Evolutionary conservation across 2,329 filamentous ascomycete species (phyloP).

Genomic region (Plenodomus tracheiphilus): DNA sequence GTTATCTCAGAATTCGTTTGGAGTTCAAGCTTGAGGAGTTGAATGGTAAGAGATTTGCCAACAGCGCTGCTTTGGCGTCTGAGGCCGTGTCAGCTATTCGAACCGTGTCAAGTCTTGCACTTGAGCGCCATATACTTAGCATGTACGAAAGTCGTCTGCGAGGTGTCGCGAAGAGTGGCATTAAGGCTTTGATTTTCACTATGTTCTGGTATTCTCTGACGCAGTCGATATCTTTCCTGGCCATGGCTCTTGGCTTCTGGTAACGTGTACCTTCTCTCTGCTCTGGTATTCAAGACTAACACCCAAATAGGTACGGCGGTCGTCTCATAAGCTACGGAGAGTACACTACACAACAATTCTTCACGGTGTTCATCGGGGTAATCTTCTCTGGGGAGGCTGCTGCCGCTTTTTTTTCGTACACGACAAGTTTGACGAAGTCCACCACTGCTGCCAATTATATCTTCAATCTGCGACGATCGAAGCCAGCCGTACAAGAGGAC

Average conservation of each 20-base stretch:
- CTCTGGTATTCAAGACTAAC: slow-evolving; percentile 45
- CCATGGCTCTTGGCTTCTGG: slow-evolving; percentile 43
- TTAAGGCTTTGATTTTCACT: slow-evolving; percentile 66
- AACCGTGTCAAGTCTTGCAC: slow-evolving; percentile 87
- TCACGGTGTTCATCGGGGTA: slow-evolving; percentile 74
- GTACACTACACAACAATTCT: slow-evolving; percentile 81
- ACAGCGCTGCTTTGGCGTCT: slow-evolving; percentile 77
- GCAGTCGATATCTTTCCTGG: slow-evolving; percentile 68
- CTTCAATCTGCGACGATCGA: slow-evolving; percentile 47
- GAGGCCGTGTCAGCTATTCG: slow-evolving; percentile 93
- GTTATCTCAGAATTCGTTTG: slow-evolving; percentile 85
- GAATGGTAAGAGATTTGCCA: slow-evolving; percentile 67
- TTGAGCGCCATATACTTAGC: slow-evolving; percentile 77
- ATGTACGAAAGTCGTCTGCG: slow-evolving; percentile 68
- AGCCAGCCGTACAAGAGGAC: slow-evolving; percentile 45
- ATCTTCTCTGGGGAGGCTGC: slow-evolving; percentile 60
- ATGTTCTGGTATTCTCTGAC: slow-evolving; percentile 82
- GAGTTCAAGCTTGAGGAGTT: slow-evolving; percentile 72
- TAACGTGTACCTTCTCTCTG: slow-evolving; percentile 59
- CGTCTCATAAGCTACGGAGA: slow-evolving; percentile 47
- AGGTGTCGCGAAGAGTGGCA: slow-evolving; percentile 60
- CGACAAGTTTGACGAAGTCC: slow-evolving; percentile 95
- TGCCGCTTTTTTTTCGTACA: slow-evolving; percentile 88
- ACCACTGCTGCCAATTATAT: slow-evolving; percentile 73
- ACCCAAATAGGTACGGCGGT: slow-evolving; percentile 39